Evolutionary conservation across 164 flowering plant species (phyloP).

Genomic region (Cinnamomum chago): DNA sequence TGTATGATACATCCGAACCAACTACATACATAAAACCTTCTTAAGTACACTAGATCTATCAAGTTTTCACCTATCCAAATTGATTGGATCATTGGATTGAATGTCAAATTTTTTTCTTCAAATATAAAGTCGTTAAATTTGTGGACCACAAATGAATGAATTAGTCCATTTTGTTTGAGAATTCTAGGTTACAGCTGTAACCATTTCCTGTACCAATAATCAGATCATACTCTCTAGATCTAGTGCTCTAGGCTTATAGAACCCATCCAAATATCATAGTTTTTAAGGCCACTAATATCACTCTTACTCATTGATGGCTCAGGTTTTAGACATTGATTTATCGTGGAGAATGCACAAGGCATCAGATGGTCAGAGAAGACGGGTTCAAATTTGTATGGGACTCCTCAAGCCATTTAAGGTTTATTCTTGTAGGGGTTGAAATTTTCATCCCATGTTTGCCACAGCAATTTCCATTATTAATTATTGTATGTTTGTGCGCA

Average conservation of each 20-base stretch:
- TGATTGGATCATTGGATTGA: too few relatives aligned
- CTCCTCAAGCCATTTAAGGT: constrained; percentile 94
- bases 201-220: background rate
- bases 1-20: too few relatives aligned
- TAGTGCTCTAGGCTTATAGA: background rate
- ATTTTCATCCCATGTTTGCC: background rate
- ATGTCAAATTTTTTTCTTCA: too few relatives aligned
- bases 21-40: too few relatives aligned
- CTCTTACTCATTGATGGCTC: constrained; percentile 11
- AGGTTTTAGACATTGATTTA: constrained; percentile 86
- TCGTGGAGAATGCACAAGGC: constrained; percentile 95
- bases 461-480: too few relatives aligned
- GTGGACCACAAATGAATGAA: too few relatives aligned
- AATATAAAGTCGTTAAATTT: too few relatives aligned
- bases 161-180: background rate
- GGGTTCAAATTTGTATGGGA: constrained; percentile 97
- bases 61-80: too few relatives aligned
- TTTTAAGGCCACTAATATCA: background rate
- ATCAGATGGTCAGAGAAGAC: constrained; percentile 96
- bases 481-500: too few relatives aligned
- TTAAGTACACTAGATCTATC: too few relatives aligned
- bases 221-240: background rate
- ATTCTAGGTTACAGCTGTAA: background rate
- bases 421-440: constrained; percentile 4
- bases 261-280: background rate